These are phyloP conservation scores for Pleurotus giganteus DNA, from an alignment of 768 basidiomycete genomes.

Conservation along the genomic window DNA sequence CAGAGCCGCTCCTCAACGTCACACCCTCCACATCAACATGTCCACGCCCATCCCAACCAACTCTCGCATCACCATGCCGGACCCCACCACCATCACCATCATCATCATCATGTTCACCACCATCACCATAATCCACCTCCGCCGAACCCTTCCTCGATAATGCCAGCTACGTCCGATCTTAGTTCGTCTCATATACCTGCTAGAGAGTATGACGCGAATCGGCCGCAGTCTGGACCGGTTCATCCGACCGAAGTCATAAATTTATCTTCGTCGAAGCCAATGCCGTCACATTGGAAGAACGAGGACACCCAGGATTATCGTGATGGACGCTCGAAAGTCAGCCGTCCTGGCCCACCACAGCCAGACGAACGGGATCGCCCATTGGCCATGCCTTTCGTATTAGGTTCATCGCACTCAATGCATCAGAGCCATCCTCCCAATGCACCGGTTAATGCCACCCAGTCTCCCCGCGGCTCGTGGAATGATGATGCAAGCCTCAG, in stretches of 20 bases:
- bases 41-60: conserved; percentile 28
- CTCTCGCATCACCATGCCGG: conserved; percentile 30
- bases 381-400: conserved; percentile 51
- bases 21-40: conserved; percentile 24
- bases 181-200: conserved; percentile 10
- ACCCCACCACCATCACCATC: conserved; percentile 44
- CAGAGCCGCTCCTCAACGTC: conserved; percentile 22
- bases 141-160: conserved; percentile 13
- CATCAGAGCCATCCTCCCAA: conserved; percentile 16
- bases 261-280: conserved; percentile 37
- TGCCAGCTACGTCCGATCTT: background rate
- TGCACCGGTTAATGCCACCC: conserved; percentile 22
- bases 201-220: conserved; percentile 31
- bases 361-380: conserved; percentile 52
- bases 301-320: conserved; percentile 30
- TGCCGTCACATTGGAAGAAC: conserved; percentile 38
- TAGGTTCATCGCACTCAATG: conserved; percentile 44
- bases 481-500: conserved; percentile 31
- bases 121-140: conserved; percentile 30
- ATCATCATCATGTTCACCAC: conserved; percentile 51
- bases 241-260: conserved; percentile 53
- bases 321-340: conserved; percentile 23
- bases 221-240: conserved; percentile 32
- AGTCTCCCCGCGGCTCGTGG: conserved; percentile 35
- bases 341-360: conserved; percentile 37